Evolutionary conservation across 108 stramenopile genomes (phyloP), one percentile per base, ranked within the genome.

Genomic region (Schizochytrium sp.): DNA sequence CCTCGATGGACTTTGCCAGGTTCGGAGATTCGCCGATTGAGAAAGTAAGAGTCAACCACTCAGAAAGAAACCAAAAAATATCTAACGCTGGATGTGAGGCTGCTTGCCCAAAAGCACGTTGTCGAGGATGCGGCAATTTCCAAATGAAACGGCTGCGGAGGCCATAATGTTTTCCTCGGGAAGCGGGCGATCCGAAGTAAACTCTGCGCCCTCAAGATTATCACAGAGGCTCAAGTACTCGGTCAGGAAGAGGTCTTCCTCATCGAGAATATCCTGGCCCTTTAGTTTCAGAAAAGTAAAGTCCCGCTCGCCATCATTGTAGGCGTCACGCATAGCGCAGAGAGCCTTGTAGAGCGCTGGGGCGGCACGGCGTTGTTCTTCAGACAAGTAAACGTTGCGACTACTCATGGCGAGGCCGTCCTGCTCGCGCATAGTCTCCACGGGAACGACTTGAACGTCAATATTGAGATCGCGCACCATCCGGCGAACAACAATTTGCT

Each of bases 381-480:
- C 47, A 0, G 92, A 93, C 72, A 99, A 90, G 90, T 99, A 99
- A 6, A 96, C 97, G 92, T 99, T 99, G 28, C 99, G 93, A 88
- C 96, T 96, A 8, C 97, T 97, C 95, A 97, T 95, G 44, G 99
- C 98, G 88, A 99, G 93, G 8, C 99, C 99, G 91, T 98, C 97
- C 8, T 60, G 47, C 90, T 98, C 98, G 47, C 99, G 92, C 48
- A 96, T 88, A 5, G 97, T 98, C 83, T 95, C 94, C 89, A 92
- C 88, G 18, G 97, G 92, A 21, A 91, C 87, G n/a, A 98, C 91
- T 72, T 94, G 92, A 21, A 94, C 89, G 72, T 93, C 93, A 8
- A 93, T 41, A 89, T 97, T 92, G 87, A 99, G 94, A 90, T 98
- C 97, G 34, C 95, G 90, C 21, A 94, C 95, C 23, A 99, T 92